These are phyloP conservation scores for Diaporthe citri DNA, from an alignment of 2,329 filamentous ascomycete genomes.

Conservation along the genomic window DNA sequence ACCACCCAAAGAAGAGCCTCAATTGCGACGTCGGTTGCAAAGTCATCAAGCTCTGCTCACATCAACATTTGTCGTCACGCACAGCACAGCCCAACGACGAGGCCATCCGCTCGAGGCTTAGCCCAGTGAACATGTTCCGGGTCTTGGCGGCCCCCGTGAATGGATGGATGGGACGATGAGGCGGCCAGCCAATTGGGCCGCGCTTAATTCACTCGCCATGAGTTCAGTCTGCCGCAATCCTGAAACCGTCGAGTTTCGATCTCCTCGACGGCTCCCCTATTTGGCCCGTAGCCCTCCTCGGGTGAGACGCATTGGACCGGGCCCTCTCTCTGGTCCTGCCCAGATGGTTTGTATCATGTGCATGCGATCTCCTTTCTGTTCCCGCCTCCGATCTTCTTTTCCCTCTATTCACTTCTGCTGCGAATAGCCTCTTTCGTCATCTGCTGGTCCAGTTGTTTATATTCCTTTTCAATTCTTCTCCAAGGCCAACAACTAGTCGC, in stretches of 20 bases:
- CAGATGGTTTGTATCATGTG: slow-evolving; percentile 28
- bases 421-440: slow-evolving; percentile 35
- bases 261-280: slow-evolving; percentile 26
- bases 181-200: slow-evolving; percentile 40
- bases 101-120: neutral
- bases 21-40: slow-evolving; percentile 23
- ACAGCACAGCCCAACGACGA: neutral
- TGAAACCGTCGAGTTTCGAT: slow-evolving; percentile 58
- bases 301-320: slow-evolving; percentile 27
- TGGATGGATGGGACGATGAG: slow-evolving; percentile 10
- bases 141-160: neutral
- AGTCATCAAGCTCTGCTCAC: neutral
- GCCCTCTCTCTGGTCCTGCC: slow-evolving; percentile 17
- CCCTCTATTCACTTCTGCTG: slow-evolving; percentile 24
- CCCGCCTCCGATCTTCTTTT: slow-evolving; percentile 37
- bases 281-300: slow-evolving; percentile 16
- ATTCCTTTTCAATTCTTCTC: slow-evolving; percentile 37
- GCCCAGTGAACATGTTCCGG: slow-evolving; percentile 18
- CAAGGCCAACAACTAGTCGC: neutral
- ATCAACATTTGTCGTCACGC: neutral
- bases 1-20: neutral
- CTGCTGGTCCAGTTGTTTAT: slow-evolving; percentile 39
- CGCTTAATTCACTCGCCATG: slow-evolving; percentile 47
- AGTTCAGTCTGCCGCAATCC: slow-evolving; percentile 57
- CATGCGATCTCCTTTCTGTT: slow-evolving; percentile 30